These are phyloP conservation scores for Mariannaea elegans DNA, from an alignment of 2,329 filamentous ascomycete species.

Conservation along the genomic window DNA sequence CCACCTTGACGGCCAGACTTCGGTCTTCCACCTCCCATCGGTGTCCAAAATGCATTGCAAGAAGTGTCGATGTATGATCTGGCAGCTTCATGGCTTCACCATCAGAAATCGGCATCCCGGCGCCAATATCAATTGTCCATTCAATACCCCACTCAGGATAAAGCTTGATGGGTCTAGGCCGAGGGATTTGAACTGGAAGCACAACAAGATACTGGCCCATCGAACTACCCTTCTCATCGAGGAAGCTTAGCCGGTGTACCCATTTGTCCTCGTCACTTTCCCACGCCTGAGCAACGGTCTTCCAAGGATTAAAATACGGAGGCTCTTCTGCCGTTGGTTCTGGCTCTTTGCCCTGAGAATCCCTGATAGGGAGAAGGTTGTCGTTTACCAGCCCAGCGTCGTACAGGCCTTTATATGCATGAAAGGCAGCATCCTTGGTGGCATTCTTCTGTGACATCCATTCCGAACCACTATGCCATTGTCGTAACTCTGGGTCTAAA, in stretches of 20 bases:
- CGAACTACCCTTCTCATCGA: constrained; percentile 42
- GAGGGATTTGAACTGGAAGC: constrained; percentile 54
- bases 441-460: constrained; percentile 80
- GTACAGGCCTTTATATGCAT: constrained; percentile 78
- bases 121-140: constrained; percentile 45
- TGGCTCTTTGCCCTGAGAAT: constrained; percentile 50
- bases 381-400: constrained; percentile 78
- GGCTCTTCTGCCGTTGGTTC: constrained; percentile 47
- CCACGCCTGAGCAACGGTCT: constrained; percentile 55
- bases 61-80: constrained; percentile 57
- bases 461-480: constrained; percentile 32
- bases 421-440: constrained; percentile 82
- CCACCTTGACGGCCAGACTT: constrained; percentile 56
- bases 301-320: constrained; percentile 58
- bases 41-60: constrained; percentile 59
- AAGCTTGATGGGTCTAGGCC: constrained; percentile 48
- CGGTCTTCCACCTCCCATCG: constrained; percentile 52
- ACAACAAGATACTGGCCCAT: constrained; percentile 53
- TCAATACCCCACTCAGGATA: constrained; percentile 49
- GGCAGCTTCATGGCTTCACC: constrained; percentile 23
- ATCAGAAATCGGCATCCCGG: constrained; percentile 28
- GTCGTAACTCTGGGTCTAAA: constrained; percentile 60
- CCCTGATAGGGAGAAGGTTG: constrained; percentile 73
- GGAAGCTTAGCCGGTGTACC: constrained; percentile 45
- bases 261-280: constrained; percentile 24